These are phyloP conservation scores for Aspergillus sp. DNA, from an alignment of 2,329 filamentous ascomycete genomes.

Conservation along the genomic window DNA sequence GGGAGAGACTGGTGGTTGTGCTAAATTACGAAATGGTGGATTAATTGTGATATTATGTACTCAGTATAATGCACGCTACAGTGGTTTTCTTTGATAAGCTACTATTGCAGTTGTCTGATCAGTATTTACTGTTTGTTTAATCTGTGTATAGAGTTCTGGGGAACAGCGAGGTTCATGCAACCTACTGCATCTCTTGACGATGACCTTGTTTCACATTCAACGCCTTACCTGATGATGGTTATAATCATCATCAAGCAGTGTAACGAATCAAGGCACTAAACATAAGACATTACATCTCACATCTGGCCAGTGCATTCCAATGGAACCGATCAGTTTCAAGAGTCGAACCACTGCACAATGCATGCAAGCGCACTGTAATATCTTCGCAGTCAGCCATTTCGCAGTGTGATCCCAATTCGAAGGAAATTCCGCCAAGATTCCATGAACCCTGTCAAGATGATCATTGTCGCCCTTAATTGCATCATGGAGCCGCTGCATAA, in stretches of 20 bases:
- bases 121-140: not conserved
- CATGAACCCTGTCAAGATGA: not conserved
- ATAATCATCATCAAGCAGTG: not conserved
- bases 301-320: not conserved
- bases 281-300: not conserved
- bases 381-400: not conserved
- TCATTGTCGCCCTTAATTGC: not conserved
- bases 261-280: not conserved
- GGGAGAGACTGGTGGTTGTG: not conserved
- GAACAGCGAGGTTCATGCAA: not conserved
- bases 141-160: too few species aligned
- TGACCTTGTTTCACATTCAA: not conserved
- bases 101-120: not conserved
- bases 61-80: too few species aligned
- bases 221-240: not conserved
- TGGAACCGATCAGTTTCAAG: not conserved
- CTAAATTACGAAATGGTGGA: too few species aligned
- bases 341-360: not conserved
- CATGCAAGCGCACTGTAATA: not conserved
- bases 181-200: not conserved
- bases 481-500: not conserved
- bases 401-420: not conserved
- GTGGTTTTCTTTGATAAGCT: not conserved
- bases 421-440: conserved; percentile 1
- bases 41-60: too few species aligned